Conservation (phyloP, 257 asterid species). For the Oldenlandia corymbosa region DNA sequence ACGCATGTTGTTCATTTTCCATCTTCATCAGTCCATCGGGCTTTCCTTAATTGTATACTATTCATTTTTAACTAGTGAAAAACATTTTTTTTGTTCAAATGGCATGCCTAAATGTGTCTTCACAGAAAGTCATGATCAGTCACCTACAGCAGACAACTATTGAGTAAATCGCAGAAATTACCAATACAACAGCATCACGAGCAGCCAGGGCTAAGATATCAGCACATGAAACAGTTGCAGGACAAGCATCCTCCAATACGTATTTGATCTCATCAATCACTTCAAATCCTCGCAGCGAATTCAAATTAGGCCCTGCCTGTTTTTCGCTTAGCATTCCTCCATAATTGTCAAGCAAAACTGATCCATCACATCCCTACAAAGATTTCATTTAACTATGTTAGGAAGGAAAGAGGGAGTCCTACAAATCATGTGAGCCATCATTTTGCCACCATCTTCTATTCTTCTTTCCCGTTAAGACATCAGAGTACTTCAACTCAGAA, state of each 20-base stretch:
- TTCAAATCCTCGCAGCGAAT: constrained; percentile 32
- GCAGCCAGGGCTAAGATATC: constrained; percentile 33
- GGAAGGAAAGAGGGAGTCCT: background rate
- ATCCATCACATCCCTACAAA: constrained; percentile 32
- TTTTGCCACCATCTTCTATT: background rate
- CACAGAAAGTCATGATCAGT: background rate
- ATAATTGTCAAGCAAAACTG: constrained; percentile 23
- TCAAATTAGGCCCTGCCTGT: constrained; percentile 27
- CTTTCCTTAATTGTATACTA: too few species aligned
- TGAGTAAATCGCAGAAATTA: background rate
- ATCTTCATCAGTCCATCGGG: background rate
- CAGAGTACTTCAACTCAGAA: too few species aligned
- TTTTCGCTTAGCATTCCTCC: constrained; percentile 26
- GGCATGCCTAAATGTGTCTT: background rate
- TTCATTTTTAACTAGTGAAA: background rate
- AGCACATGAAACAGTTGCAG: constrained; percentile 29
- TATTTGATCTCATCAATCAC: constrained; percentile 31
- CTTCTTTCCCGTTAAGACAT: background rate
- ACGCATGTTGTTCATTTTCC: background rate
- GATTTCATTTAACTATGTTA: background rate
- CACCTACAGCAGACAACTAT: background rate
- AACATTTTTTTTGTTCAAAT: background rate
- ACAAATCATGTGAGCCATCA: too few species aligned
- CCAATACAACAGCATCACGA: constrained; percentile 30
- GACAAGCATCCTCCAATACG: constrained; percentile 26